Evolutionary conservation across 768 basidiomycete genomes (phyloP).

Genomic region (Podaxis carcinomalis): DNA sequence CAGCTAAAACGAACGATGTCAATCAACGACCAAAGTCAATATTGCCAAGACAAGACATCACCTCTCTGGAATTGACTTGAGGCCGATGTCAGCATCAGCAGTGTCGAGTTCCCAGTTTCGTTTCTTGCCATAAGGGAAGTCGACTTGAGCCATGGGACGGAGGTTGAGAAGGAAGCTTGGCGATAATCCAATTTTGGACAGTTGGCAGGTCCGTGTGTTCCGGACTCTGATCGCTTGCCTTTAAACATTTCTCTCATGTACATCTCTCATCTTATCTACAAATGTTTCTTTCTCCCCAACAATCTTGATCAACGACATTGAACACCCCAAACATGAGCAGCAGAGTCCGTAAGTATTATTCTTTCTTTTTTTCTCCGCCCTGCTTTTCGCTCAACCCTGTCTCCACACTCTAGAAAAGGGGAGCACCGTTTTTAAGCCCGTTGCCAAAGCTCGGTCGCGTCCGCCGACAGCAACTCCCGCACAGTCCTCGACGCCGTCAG

Average conservation of each 20-base stretch:
- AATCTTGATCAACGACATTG: neutral
- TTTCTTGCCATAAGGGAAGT: conserved; percentile 50
- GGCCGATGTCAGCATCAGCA: conserved; percentile 36
- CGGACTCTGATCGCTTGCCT: neutral
- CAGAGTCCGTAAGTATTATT: conserved; percentile 56
- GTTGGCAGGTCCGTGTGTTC: conserved; percentile 10
- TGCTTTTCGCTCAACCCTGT: conserved; percentile 11
- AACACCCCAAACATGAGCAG: conserved; percentile 36
- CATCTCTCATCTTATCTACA: conserved; percentile 5
- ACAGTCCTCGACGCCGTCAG: neutral
- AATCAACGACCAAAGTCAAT: neutral
- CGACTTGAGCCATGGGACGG: conserved; percentile 11
- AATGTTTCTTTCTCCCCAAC: neutral
- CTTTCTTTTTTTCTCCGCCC: neutral
- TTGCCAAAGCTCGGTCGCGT: conserved; percentile 52
- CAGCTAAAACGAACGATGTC: conserved; percentile 34
- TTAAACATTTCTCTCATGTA: conserved; percentile 5
- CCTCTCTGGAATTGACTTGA: conserved; percentile 59
- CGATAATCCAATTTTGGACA: conserved; percentile 4
- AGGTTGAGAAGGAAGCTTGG: neutral
- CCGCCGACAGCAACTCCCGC: conserved; percentile 12
- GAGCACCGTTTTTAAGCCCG: conserved; percentile 63
- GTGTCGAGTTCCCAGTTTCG: conserved; percentile 58
- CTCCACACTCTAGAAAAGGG: conserved; percentile 56
- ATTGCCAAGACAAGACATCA: conserved; percentile 15